Evolutionary conservation across 805 yeast genomes (phyloP), one percentile per base, ranked within the genome.

Genomic region (Alloascoidea hylecoeti): DNA sequence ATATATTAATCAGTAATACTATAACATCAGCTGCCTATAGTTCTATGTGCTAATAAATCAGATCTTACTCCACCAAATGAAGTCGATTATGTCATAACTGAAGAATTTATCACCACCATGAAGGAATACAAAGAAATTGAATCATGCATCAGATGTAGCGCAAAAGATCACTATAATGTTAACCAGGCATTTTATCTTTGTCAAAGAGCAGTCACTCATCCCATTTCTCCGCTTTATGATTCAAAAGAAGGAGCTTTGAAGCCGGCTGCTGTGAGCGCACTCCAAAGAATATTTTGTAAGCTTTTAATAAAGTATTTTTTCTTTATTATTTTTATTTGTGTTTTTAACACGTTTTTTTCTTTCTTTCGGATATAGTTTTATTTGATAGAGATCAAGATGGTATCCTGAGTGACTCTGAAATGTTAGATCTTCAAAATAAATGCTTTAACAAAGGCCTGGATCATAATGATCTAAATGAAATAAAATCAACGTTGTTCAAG

Each of bases 371-470:
- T 13, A n/a, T 15, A n/a, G 6, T 83, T 47, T 61, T 92, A 2
- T 74, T 89, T 46, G 98, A 92, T 54, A 74, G 70, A 38, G 96
- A 92, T 50, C 96, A 88, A 54, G 95, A 89, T 53, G 95, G 95
- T 0, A 72, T 55, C 44, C 58, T 92, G 41, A 75, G 72, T 48
- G 85, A 73, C 47, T 61, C 64, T 1, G 97, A 92, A 51, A 68
- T 92, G 43, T 52, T 72, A 4, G 66, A 62, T 2, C 58, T 92
- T 17, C 97, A 89, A 48, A 57, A 56, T 39, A 77, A 75, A 46
- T 84, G 96, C 47, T 92, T 89, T 55, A 70, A 71, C 34, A 70
- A 77, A 41, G 51, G 61, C 15, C 56, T 74, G 16, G 75, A 70
- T 39, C 58, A 44, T 2, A 43, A 42, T 4, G 66, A 58, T 30